These are phyloP conservation scores for Xylariaceae sp. DNA, from an alignment of 2,329 filamentous ascomycete species.

Conservation along the genomic window DNA sequence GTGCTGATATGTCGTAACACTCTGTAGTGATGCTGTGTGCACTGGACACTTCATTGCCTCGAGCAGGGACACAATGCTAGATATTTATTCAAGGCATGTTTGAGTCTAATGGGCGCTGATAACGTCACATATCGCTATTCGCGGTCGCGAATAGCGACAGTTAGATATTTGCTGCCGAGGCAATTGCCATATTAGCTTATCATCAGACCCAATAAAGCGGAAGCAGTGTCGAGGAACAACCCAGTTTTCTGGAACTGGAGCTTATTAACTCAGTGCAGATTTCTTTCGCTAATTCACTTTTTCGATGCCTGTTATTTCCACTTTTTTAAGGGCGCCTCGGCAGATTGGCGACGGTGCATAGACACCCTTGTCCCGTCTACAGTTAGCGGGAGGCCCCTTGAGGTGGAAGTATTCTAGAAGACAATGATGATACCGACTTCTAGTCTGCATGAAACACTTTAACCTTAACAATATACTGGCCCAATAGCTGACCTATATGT, in stretches of 20 bases:
- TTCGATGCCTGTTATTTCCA: neutral
- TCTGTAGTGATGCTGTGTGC: no score
- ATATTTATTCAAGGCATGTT: neutral
- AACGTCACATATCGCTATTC: neutral
- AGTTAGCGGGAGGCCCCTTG: no score
- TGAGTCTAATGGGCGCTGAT: no score
- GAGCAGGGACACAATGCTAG: neutral
- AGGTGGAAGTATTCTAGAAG: no score
- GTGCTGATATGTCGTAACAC: neutral
- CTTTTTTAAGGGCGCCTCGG: neutral
- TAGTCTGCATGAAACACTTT: no score
- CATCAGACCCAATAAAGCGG: neutral
- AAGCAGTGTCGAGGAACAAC: neutral
- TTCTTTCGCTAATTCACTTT: neutral
- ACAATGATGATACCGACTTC: no score
- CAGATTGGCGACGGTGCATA: neutral
- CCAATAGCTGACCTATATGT: no score
- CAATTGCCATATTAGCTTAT: slow-evolving; percentile 6
- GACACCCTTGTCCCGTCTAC: neutral
- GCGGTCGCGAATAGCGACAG: slow-evolving; percentile 3
- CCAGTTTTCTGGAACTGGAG: neutral
- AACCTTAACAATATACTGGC: no score
- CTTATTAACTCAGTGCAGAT: neutral
- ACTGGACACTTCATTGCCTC: neutral
- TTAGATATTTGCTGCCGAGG: slow-evolving; percentile 4